These are phyloP conservation scores for Allium cepa DNA, from an alignment of 106 monocot genomes.

Conservation along the genomic window DNA sequence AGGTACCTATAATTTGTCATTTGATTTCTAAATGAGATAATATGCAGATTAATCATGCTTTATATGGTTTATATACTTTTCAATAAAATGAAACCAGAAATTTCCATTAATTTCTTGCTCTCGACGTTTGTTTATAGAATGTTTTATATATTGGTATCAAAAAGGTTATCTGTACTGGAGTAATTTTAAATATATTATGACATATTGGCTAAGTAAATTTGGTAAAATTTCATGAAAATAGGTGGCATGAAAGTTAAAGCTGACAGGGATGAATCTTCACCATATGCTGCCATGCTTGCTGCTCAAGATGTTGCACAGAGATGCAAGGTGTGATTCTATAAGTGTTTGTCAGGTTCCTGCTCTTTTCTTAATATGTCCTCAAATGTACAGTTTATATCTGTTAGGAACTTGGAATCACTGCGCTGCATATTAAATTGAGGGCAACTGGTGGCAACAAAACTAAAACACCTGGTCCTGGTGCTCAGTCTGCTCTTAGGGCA, in stretches of 20 bases:
- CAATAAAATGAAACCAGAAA: too few relatives aligned
- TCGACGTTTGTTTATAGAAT: too few relatives aligned
- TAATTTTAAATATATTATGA: too few relatives aligned
- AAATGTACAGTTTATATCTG: background rate
- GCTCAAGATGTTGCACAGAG: constrained; percentile 66
- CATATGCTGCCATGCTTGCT: constrained; percentile 85
- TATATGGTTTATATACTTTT: too few relatives aligned
- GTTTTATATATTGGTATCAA: too few relatives aligned
- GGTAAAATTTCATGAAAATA: background rate
- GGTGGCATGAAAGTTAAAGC: constrained; percentile 83
- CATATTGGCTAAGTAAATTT: too few relatives aligned
- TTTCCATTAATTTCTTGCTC: too few relatives aligned
- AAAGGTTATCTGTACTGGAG: too few relatives aligned
- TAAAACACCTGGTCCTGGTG: constrained; percentile 72
- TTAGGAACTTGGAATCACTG: constrained; percentile 63
- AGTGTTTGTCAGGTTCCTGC: background rate
- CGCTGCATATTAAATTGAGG: constrained; percentile 68
- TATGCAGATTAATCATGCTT: too few relatives aligned
- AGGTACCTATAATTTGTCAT: constrained; percentile 10
- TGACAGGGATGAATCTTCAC: constrained; percentile 70
- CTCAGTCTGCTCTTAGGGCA: constrained; percentile 65
- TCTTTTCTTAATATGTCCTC: background rate
- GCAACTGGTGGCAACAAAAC: constrained; percentile 82
- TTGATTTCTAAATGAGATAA: too few relatives aligned
- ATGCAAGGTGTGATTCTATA: constrained; percentile 42